Evolutionary conservation across 208 protist genomes (phyloP), one percentile per base, ranked within the genome.

Genomic region (Zelonia costaricensis): DNA sequence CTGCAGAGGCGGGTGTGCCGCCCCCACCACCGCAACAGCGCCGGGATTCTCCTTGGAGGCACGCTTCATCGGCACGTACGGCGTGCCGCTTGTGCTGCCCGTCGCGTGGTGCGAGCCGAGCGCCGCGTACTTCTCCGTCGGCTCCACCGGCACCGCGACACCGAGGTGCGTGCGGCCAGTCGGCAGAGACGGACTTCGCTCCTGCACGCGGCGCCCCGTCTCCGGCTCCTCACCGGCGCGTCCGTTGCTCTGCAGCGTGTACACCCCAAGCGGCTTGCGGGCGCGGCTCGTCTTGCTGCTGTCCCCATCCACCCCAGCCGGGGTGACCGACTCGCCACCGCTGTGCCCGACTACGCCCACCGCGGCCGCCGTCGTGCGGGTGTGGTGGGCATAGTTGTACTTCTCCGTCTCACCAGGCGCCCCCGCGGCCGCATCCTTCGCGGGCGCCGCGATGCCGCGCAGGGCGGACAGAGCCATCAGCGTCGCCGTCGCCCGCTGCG

Each of bases 401-500:
- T 48, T 62, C 15, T 57, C 44, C 15, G 53, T 13, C 6, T 46
- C 28, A 25, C n/a, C 38, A 12, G 30, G 22, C 16, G 49, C 54
- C 25, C 53, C 39, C n/a, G 54, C 12, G 2, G 45, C 8, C 12
- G 23, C 35, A 22, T 62, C 31, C 16, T 30, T 15, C 7, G 48
- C 16, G 25, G 49, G 53, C 36, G 10, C 42, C 3, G 56, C 46
- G 43, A 45, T 33, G 42, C 60, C 53, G 27, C 65, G 65, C 23
- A 72, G 56, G 0, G 65, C 65, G 10, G 65, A 64, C 28, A 72
- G 46, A 0, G 65, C 65, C 47, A 63, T 1, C 23, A 64, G 39
- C 20, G 65, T 64, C 12, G 56, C 57, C 2, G 65, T 59, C 12
- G 49, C 57, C 4, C 57, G 65, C 40, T 64, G 65, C 18, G 65